Conservation (phyloP, 1,284 basidiomycete species). For the Trichosporon coremiiforme region DNA sequence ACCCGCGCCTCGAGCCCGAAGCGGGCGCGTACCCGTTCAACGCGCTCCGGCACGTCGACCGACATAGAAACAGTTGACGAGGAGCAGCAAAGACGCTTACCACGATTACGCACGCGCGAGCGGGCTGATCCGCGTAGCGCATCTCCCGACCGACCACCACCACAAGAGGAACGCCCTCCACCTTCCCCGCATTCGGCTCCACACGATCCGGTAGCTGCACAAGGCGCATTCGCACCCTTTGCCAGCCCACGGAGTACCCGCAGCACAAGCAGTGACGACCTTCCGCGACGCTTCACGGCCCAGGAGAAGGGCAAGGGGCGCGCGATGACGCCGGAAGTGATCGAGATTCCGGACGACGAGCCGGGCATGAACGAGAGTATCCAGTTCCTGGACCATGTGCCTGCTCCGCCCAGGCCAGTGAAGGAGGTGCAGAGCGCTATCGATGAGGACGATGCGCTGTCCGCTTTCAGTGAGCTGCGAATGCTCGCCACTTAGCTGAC, state of each 20-base stretch:
- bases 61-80: background rate
- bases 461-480: slow-evolving; percentile 30
- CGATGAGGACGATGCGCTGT: slow-evolving; percentile 25
- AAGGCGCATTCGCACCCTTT: background rate
- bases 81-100: slow-evolving; percentile 25
- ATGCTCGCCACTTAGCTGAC: slow-evolving; percentile 6
- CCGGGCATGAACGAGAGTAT: slow-evolving; percentile 23
- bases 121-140: slow-evolving; percentile 6
- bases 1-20: slow-evolving; percentile 21
- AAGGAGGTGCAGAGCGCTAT: slow-evolving; percentile 21
- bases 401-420: slow-evolving; percentile 12
- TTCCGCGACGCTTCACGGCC: slow-evolving; percentile 34
- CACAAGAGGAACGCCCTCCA: slow-evolving; percentile 18
- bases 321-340: slow-evolving; percentile 19
- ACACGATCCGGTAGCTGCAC: background rate
- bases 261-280: background rate
- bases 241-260: background rate
- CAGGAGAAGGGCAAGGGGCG: slow-evolving; percentile 37
- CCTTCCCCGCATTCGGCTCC: background rate
- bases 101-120: slow-evolving; percentile 14
- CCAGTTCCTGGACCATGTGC: slow-evolving; percentile 22
- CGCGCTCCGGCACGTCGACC: background rate
- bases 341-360: slow-evolving; percentile 22
- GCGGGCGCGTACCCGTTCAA: slow-evolving; percentile 13
- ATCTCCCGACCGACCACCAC: background rate